Conservation (phyloP, 73 alveolate genomes). For the Tetrahymena borealis region DNA sequence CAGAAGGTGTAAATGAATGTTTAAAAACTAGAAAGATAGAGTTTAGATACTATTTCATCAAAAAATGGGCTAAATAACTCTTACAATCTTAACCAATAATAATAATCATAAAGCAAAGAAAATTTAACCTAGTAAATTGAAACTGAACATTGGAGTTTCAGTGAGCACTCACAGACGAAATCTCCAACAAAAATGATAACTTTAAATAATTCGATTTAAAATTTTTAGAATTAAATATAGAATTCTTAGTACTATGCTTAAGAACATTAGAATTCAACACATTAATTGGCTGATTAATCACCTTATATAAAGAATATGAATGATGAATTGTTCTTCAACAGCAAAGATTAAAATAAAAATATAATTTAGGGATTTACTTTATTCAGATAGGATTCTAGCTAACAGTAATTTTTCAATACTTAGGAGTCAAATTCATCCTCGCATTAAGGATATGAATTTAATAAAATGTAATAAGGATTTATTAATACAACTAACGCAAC, state of each 20-base stretch:
- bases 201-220: background rate
- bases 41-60: background rate
- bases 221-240: too few relatives aligned
- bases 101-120: background rate
- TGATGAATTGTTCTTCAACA: background rate
- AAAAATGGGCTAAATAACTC: background rate
- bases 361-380: background rate
- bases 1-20: background rate
- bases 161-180: background rate
- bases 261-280: too few relatives aligned
- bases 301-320: too few relatives aligned
- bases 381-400: background rate
- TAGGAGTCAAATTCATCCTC: background rate
- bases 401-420: background rate
- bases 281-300: too few relatives aligned
- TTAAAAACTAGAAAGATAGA: background rate
- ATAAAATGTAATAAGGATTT: background rate
- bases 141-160: background rate
- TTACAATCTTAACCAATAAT: background rate
- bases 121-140: background rate
- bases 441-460: background rate
- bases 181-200: background rate
- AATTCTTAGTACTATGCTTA: too few relatives aligned
- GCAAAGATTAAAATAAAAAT: background rate
- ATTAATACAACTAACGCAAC: background rate